A percentile compares a stretch with the other conserved stretches of the same genome.
Conservation (phyloP, 2,329 filamentous ascomycete genomes). For the Scolecobasidium constrictum region DNA sequence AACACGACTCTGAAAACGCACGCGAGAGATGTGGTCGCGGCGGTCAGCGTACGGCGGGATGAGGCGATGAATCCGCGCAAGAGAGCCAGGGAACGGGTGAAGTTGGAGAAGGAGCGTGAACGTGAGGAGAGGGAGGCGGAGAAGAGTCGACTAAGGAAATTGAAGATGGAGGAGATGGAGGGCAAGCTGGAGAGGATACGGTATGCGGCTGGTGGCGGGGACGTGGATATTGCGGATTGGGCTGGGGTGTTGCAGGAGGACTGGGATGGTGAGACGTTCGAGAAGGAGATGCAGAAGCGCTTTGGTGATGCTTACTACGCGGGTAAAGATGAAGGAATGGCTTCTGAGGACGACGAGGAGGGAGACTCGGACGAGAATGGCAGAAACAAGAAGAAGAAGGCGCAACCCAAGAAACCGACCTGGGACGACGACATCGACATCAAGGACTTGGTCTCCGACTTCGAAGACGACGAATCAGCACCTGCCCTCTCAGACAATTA, state of each 20-base stretch:
- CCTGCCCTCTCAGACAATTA: conserved; percentile 48
- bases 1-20: conserved; percentile 85
- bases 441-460: conserved; percentile 79
- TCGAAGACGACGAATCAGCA: conserved; percentile 52
- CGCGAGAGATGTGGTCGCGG: conserved; percentile 72
- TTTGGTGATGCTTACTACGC: conserved; percentile 86
- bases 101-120: conserved; percentile 65
- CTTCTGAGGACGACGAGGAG: conserved; percentile 15
- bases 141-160: conserved; percentile 68
- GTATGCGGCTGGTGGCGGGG: conserved; percentile 70
- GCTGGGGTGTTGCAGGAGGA: conserved; percentile 72
- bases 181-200: conserved; percentile 80
- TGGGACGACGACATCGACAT: conserved; percentile 99
- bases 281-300: conserved; percentile 74
- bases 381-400: conserved; percentile 34
- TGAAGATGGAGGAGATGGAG: conserved; percentile 87
- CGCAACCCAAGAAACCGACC: conserved; percentile 67
- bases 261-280: conserved; percentile 86
- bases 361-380: conserved; percentile 35
- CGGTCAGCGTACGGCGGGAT: conserved; percentile 76
- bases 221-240: conserved; percentile 69
- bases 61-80: conserved; percentile 69
- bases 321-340: conserved; percentile 45
- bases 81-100: conserved; percentile 67
- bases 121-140: conserved; percentile 69